phyloP scores from a whole-genome alignment of 345 rosid species.

The Abelmoschus esculentus region DNA sequence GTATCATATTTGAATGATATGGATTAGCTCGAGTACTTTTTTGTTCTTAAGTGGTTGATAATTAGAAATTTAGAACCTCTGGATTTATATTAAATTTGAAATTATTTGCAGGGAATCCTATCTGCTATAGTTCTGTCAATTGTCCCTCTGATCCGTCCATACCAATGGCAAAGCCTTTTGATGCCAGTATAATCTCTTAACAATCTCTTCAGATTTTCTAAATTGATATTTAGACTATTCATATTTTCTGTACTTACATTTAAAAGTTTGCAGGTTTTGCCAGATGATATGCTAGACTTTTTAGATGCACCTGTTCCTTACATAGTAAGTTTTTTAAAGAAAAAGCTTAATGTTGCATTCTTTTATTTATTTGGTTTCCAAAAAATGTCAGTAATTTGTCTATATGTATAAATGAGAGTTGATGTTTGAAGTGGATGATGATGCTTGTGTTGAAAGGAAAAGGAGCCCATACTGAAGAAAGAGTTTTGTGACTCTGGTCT shows the following conservation, averaged over 20 bases:
- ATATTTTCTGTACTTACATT: conserved; percentile 12
- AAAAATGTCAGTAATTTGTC: background rate
- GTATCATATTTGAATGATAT: background rate
- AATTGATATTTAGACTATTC: background rate
- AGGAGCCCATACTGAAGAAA: background rate
- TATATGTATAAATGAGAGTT: background rate
- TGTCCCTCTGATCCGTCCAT: conserved; percentile 78
- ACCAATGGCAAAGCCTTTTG: conserved; percentile 90
- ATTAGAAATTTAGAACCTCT: background rate
- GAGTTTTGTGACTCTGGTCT: background rate
- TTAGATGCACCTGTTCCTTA: conserved; percentile 98
- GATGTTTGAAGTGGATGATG: background rate
- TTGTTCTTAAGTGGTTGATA: background rate
- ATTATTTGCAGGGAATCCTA: conserved; percentile 58
- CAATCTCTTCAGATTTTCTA: background rate
- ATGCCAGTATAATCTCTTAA: conserved; percentile 60
- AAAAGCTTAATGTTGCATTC: background rate
- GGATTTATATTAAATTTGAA: conserved; percentile 3
- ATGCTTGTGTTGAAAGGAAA: background rate
- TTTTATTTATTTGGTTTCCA: background rate
- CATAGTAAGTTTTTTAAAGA: conserved; percentile 44
- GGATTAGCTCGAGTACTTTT: background rate
- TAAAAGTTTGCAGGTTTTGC: conserved; percentile 60
- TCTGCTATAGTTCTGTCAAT: conserved; percentile 74
- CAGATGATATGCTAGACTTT: conserved; percentile 92